Conservation (phyloP, 2,329 filamentous ascomycete species). For the Stemphylium lycopersici region DNA sequence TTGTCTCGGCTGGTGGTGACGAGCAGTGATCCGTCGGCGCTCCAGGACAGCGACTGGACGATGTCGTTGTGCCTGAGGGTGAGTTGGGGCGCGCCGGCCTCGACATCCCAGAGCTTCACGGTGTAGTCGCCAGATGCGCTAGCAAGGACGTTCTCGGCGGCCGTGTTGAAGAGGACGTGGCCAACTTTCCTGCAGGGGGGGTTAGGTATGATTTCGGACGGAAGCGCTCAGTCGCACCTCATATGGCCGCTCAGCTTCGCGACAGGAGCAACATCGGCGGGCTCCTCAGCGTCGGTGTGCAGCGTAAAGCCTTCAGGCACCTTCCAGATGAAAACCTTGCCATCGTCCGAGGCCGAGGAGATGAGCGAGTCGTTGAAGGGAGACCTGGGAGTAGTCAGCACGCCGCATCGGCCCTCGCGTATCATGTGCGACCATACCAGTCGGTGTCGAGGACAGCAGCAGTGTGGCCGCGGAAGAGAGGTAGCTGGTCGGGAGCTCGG, state of each 20-base stretch:
- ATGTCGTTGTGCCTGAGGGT: conserved; percentile 87
- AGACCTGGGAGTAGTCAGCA: conserved; percentile 65
- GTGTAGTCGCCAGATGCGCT: conserved; percentile 94
- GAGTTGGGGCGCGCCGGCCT: conserved; percentile 74
- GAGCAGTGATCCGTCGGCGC: conserved; percentile 81
- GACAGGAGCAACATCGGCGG: conserved; percentile 78
- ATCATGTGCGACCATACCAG: conserved; percentile 64
- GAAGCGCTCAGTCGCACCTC: conserved; percentile 61
- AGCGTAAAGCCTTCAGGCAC: conserved; percentile 88
- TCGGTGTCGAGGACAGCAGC: conserved; percentile 96
- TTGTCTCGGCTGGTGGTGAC: conserved; percentile 97
- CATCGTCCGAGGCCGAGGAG: conserved; percentile 94
- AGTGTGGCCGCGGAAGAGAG: conserved; percentile 94
- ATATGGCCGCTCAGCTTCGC: conserved; percentile 86
- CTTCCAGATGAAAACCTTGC: conserved; percentile 95
- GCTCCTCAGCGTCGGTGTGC: conserved; percentile 81
- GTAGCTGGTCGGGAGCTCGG: conserved; percentile 89
- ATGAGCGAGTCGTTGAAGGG: conserved; percentile 95
- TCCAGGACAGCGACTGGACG: conserved; percentile 95
- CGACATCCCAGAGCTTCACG: conserved; percentile 94
- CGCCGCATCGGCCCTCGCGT: background rate
- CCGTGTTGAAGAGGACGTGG: conserved; percentile 96
- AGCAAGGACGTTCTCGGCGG: conserved; percentile 92
- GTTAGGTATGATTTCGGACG: conserved; percentile 20
- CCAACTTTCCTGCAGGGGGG: conserved; percentile 78